Percentiles rank a stretch among this genome's conserved stretches.
Evolutionary conservation across 306 rosid species (phyloP).

Genomic region (Cyclanthera cordifolia): DNA sequence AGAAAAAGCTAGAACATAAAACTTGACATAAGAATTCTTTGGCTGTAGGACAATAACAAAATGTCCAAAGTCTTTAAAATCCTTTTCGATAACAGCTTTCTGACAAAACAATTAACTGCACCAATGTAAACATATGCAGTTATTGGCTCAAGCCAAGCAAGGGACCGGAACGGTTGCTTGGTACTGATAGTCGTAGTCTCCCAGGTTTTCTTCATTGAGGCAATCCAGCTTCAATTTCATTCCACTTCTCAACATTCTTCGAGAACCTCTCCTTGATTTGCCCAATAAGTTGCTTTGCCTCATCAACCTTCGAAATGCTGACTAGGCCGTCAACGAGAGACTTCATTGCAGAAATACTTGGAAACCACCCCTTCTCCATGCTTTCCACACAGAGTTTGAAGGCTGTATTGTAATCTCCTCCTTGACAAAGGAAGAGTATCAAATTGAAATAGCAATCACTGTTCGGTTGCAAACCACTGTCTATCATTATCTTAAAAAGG

Average conservation of each 20-base stretch:
- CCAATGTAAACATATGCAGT: not conserved
- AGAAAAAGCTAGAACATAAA: not conserved
- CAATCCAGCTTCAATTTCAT: conserved; percentile 56
- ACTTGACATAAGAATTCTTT: not conserved
- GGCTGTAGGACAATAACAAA: not conserved
- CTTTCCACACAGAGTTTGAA: conserved; percentile 35
- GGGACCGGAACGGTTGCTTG: not conserved
- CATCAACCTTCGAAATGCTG: conserved; percentile 36
- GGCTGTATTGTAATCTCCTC: conserved; percentile 45
- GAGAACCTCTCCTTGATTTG: conserved; percentile 50
- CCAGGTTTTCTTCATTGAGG: conserved; percentile 25
- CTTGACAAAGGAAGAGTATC: conserved; percentile 33
- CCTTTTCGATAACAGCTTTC: not conserved
- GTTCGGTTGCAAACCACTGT: conserved; percentile 35
- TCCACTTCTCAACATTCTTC: conserved; percentile 44
- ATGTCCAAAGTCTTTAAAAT: not conserved
- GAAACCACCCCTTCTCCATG: conserved; percentile 64
- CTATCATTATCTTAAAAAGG: conserved; percentile 41
- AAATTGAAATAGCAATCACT: conserved; percentile 39
- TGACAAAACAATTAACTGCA: not conserved
- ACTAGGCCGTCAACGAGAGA: conserved; percentile 62
- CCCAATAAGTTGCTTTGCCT: conserved; percentile 47
- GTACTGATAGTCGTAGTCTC: not conserved
- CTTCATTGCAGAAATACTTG: conserved; percentile 49
- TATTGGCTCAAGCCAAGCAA: not conserved